Evolutionary conservation across 1,284 basidiomycete species (phyloP).

Genomic region (Lentinula novae-zelandiae): DNA sequence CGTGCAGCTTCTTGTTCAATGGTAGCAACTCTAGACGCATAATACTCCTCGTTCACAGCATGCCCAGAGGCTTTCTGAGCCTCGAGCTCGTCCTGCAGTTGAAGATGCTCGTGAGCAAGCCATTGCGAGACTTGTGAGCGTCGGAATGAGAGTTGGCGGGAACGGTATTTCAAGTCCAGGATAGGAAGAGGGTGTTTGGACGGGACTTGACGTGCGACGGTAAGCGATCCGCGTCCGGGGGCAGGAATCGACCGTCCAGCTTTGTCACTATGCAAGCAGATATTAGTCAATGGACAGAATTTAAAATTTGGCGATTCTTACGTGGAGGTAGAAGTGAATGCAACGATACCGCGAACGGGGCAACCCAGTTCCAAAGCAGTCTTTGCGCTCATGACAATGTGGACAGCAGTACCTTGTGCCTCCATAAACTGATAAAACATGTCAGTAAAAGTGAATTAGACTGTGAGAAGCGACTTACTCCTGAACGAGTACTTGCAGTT

Average conservation of each 20-base stretch:
- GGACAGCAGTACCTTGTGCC: slow-evolving; percentile 94
- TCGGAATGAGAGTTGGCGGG: slow-evolving; percentile 90
- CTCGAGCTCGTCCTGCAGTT: slow-evolving; percentile 77
- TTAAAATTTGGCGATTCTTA: slow-evolving; percentile 33
- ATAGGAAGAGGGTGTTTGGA: slow-evolving; percentile 73
- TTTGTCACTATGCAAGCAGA: slow-evolving; percentile 67
- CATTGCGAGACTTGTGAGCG: slow-evolving; percentile 91
- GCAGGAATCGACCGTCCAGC: slow-evolving; percentile 93
- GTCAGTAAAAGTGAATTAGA: not conserved
- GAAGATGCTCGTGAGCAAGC: slow-evolving; percentile 83
- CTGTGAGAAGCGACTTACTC: slow-evolving; percentile 45
- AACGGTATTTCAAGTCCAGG: slow-evolving; percentile 83
- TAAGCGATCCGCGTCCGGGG: slow-evolving; percentile 87
- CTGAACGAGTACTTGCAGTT: slow-evolving; percentile 91
- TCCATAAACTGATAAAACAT: slow-evolving; percentile 80
- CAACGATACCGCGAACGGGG: slow-evolving; percentile 91
- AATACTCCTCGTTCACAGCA: slow-evolving; percentile 61
- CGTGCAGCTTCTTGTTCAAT: slow-evolving; percentile 87
- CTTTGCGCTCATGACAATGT: slow-evolving; percentile 95
- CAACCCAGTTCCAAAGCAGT: slow-evolving; percentile 93
- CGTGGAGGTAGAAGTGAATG: slow-evolving; percentile 96
- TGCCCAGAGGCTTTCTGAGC: slow-evolving; percentile 55
- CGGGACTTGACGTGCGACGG: slow-evolving; percentile 79
- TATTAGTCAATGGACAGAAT: not conserved
- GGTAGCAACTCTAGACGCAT: slow-evolving; percentile 70